These are phyloP conservation scores for Phytophthora hybrid DNA, from an alignment of 352 stramenopile genomes.

Conservation along the genomic window DNA sequence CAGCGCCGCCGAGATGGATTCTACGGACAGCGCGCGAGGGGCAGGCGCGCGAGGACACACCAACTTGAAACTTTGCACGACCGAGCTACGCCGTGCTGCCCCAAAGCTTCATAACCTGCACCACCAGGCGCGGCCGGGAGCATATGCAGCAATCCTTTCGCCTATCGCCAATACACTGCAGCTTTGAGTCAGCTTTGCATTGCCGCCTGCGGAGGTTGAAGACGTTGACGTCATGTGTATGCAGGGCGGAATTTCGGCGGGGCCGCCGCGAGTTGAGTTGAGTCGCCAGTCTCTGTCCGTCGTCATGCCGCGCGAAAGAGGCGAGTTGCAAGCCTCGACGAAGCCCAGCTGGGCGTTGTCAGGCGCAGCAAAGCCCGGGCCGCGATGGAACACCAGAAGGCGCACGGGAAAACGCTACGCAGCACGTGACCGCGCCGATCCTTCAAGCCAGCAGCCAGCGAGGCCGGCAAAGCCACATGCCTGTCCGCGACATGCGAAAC, in stretches of 20 bases:
- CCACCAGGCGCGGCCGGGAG: too few relatives aligned
- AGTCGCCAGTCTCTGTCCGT: conserved; percentile 17
- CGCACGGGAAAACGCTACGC: conserved; percentile 11
- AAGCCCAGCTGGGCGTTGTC: conserved; percentile 14
- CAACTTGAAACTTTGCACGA: conserved; percentile 12
- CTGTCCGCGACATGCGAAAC: conserved; percentile 30
- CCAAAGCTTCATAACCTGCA: too few relatives aligned
- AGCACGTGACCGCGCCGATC: conserved; percentile 21
- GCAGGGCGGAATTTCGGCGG: too few relatives aligned
- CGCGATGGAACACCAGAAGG: conserved; percentile 26
- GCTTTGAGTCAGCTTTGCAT: too few relatives aligned
- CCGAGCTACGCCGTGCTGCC: not conserved
- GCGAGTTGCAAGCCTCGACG: not conserved
- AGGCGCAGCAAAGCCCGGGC: conserved; percentile 10
- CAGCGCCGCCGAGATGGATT: conserved; percentile 19
- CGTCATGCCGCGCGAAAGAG: conserved; percentile 28
- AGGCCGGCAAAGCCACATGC: conserved; percentile 21
- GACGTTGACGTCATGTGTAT: too few relatives aligned
- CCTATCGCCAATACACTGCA: too few relatives aligned
- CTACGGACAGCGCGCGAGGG: conserved; percentile 5
- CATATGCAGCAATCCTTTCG: too few relatives aligned
- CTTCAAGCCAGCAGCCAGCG: conserved; percentile 14
- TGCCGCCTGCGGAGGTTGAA: too few relatives aligned
- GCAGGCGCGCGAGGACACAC: conserved; percentile 24
- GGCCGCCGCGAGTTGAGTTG: conserved; percentile 9